phyloP scores from a whole-genome alignment of 768 basidiomycete species.

The Lactarius hatsudake region DNA sequence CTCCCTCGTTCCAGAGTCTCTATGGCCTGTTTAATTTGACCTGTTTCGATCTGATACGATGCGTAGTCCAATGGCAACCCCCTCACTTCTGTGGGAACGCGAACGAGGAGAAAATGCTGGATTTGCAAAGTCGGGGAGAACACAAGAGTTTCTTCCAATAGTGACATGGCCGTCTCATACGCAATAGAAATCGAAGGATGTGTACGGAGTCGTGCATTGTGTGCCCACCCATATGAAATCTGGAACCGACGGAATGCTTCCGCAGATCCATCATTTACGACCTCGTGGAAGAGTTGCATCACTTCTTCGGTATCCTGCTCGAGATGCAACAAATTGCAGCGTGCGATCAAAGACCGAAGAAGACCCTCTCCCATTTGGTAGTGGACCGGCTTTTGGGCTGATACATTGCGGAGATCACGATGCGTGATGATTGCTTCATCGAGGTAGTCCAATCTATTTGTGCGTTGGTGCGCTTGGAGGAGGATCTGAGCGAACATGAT shows the following conservation, averaged over 20 bases:
- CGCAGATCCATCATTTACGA: not conserved
- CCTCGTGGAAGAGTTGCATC: not conserved
- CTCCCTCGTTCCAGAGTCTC: not conserved
- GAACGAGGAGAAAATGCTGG: not conserved
- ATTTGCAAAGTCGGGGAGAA: not conserved
- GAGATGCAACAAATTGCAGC: not conserved
- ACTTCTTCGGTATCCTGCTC: not conserved
- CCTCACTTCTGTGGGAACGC: not conserved
- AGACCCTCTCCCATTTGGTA: not conserved
- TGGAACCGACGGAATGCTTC: not conserved
- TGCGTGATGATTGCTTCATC: not conserved
- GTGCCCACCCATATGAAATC: not conserved
- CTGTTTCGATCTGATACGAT: not conserved
- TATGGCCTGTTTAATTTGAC: not conserved
- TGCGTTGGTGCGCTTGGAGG: not conserved
- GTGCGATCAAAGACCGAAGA: not conserved
- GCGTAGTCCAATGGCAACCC: not conserved
- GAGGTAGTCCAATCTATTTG: not conserved
- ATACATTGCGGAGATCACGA: not conserved
- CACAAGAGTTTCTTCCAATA: not conserved
- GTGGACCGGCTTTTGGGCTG: too few species aligned
- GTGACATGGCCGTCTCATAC: not conserved
- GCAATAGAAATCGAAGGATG: not conserved
- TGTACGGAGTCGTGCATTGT: not conserved
- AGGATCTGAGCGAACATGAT: not conserved